phyloP scores from a whole-genome alignment of 768 basidiomycete species.

The Lentinula detonsa region DNA sequence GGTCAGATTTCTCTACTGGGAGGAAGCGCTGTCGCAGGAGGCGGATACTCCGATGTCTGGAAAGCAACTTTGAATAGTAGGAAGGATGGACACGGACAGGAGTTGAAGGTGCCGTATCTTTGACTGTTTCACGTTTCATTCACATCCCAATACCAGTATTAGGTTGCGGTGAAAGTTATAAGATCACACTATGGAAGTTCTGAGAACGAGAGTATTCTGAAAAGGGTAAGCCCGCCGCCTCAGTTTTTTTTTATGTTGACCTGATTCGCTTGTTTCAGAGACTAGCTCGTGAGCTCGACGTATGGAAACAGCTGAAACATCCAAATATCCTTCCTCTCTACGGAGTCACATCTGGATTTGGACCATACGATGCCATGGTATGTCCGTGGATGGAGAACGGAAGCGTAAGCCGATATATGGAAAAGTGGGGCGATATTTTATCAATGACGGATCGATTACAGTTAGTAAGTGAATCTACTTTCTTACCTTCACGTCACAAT shows the following conservation, averaged over 20 bases:
- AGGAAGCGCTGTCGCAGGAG: conserved; percentile 25
- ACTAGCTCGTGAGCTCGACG: conserved; percentile 26
- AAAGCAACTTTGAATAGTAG: conserved; percentile 27
- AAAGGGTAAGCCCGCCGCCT: conserved; percentile 17
- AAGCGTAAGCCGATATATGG: conserved; percentile 30
- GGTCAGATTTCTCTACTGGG: conserved; percentile 14
- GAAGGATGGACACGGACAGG: conserved; percentile 11
- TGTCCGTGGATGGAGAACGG: conserved; percentile 38
- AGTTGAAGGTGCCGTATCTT: conserved; percentile 9
- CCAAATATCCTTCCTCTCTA: conserved; percentile 30
- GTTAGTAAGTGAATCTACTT: conserved; percentile 17
- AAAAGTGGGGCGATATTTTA: conserved; percentile 27
- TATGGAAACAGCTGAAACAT: conserved; percentile 33
- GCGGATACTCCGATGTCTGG: conserved; percentile 41
- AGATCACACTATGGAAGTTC: conserved; percentile 26
- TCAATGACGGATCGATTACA: conserved; percentile 26
- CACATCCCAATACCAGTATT: background rate
- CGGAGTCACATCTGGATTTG: conserved; percentile 31
- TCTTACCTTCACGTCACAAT: too few species aligned
- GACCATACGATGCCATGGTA: conserved; percentile 30
- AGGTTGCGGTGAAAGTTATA: conserved; percentile 35
- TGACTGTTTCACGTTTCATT: background rate
- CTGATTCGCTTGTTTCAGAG: conserved; percentile 16
- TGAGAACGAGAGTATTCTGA: conserved; percentile 23
- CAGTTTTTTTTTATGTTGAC: too few species aligned